Evolutionary conservation across 2,329 filamentous ascomycete genomes (phyloP), one percentile per base, ranked within the genome.

Genomic region (Thielaviopsis euricoi): DNA sequence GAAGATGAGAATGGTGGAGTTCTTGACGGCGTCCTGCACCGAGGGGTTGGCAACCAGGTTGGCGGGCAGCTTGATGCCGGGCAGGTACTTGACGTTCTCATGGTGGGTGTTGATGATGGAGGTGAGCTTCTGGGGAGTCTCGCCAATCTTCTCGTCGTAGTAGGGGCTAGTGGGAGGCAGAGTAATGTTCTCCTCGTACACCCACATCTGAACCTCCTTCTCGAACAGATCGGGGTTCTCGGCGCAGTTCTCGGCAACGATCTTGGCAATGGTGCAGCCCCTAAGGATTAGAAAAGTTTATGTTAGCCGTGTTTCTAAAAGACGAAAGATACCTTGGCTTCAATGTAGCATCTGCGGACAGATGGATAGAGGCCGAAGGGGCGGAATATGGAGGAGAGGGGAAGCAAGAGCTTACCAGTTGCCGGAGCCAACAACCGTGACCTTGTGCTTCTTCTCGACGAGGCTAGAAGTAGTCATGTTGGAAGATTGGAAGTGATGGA

Each of bases 51-150:
- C 89, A 64, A 90, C 71, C 59, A 95, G 74, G 70, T 98, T 98
- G 61, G 76, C 66, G 3, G 93, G 93, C 1, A 98, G 80, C 33
- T 78, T 74, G 67, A 98, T 87, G 65, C 82, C 82, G n/a, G 91
- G 89, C 10, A 98, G 85, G 74, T 98, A 98, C 73, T 97, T 98
- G 74, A 95, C 79, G 71, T 98, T 98, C 75, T 98, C 93, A 74
- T 97, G 90, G 66, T 86, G 74, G 51, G 78, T 80, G 76, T 98
- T 98, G 80, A 98, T 95, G 65, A 98, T 73, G 55, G 81, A 71
- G 7, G 93, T 95, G 70, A 98, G 83, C 74, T 95, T 95, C 70
- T 93, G 87, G 2, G 85, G 81, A 62, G 81, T 76, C 62, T 81
- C 78, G 66, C 79, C 78, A 43, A 79, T 76, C 60, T 77, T 72